Conservation (phyloP, 2,329 filamentous ascomycete genomes). For the Botrytis byssoidea region DNA sequence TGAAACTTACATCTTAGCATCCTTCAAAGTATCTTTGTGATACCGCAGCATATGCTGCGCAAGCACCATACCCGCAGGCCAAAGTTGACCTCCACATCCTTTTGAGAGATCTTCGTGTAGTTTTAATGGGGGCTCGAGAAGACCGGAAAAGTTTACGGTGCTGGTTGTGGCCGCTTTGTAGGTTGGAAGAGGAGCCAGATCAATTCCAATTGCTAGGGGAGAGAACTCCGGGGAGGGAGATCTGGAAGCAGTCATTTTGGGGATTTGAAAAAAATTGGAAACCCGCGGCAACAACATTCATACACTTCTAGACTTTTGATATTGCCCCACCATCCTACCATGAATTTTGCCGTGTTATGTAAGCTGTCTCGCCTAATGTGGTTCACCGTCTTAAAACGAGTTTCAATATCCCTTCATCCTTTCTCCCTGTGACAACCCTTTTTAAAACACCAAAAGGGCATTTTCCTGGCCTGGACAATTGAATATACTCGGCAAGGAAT, state of each 20-base stretch:
- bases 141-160: slow-evolving; percentile 66
- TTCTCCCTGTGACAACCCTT: slow-evolving; percentile 10
- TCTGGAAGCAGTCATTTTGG: slow-evolving; percentile 34
- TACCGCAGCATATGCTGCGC: slow-evolving; percentile 81
- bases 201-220: slow-evolving; percentile 48
- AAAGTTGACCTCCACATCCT: slow-evolving; percentile 90
- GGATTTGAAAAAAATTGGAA: background rate
- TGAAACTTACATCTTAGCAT: slow-evolving; percentile 65
- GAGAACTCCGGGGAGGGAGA: slow-evolving; percentile 38
- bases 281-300: background rate
- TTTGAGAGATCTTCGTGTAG: slow-evolving; percentile 83
- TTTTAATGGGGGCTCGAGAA: slow-evolving; percentile 66
- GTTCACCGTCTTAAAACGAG: background rate
- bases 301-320: slow-evolving; percentile 3
- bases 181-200: slow-evolving; percentile 57
- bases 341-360: slow-evolving; percentile 11
- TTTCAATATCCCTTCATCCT: slow-evolving; percentile 4
- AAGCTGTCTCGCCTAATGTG: background rate
- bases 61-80: slow-evolving; percentile 90
- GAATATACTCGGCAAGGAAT: slow-evolving; percentile 17
- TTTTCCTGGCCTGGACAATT: background rate
- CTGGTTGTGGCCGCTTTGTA: slow-evolving; percentile 56
- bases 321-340: slow-evolving; percentile 8
- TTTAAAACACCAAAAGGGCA: background rate
- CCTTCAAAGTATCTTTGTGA: slow-evolving; percentile 60